Percentiles rank a stretch among this genome's conserved stretches.
Conservation (phyloP, 148 eudicot species). For the Rhododendron ferrugineum region DNA sequence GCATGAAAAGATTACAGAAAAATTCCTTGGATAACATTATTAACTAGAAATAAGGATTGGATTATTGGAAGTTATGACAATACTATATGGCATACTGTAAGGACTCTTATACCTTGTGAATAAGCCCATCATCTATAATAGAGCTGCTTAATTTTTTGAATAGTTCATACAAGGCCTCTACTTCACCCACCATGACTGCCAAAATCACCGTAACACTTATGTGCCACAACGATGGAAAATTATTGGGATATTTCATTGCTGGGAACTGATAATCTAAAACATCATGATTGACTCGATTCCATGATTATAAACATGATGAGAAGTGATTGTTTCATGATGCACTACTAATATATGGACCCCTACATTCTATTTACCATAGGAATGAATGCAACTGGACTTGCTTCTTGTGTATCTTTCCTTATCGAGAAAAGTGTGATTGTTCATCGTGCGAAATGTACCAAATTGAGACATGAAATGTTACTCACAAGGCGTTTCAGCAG, state of each 20-base stretch:
- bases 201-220: neutral
- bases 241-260: too few relatives aligned
- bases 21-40: neutral
- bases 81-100: neutral
- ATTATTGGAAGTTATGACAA: neutral
- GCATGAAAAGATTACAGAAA: neutral
- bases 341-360: too few relatives aligned
- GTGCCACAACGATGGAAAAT: neutral
- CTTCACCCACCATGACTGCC: slow-evolving; percentile 85
- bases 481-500: slow-evolving; percentile 71
- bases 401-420: neutral
- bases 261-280: neutral
- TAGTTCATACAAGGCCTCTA: slow-evolving; percentile 73
- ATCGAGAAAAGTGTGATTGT: neutral
- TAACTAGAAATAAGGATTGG: too few relatives aligned
- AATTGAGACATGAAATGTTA: neutral
- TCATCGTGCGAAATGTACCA: neutral
- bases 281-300: neutral
- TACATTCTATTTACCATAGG: too few relatives aligned
- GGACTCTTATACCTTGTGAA: slow-evolving; percentile 61
- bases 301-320: neutral
- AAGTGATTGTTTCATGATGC: too few relatives aligned
- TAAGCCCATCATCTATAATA: slow-evolving; percentile 76
- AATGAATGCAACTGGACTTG: too few relatives aligned
- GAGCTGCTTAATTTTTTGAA: slow-evolving; percentile 83